Base-by-base conservation (phyloP, 2,329 filamentous ascomycete genomes). In the Tympanopsis confertula region DNA sequence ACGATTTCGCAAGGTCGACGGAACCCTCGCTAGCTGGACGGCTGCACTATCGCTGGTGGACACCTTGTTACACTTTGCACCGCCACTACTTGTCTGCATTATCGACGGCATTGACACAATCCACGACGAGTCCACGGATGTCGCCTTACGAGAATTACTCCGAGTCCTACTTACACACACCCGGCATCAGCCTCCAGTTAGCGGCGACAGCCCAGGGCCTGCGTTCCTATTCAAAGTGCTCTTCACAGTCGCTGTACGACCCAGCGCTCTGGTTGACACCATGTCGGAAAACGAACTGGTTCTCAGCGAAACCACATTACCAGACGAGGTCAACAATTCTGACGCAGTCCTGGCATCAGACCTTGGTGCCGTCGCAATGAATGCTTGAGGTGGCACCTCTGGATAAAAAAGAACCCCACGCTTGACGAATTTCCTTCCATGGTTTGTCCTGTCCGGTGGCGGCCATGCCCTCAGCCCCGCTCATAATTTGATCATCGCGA, bases 21-120 rank as follows among this genome's bases (percentile, higher is more conserved):
- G 55, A 32, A 57, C 53, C 3, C 44, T 59, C 2, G 43, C 40
- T 4, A 50, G 49, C 5, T 60, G 57, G 57, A 53, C 53, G 35
- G 53, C 54, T 30, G 55, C 54, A 3, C 42, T 60, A 10, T 52
- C 51, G 2, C 42, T 59, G n/a, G 45, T 59, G 5, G 55, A 60
- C 35, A 52, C 51, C 5, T 43, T 60, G 5, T 41, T 60, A 5
- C 45, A 52, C 39, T 56, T 54, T 29, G 47, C 51, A 7, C 57
- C 57, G 2, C 57, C 57, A 3, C 46, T 59, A 14, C 37, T 60
- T 22, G 47, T 60, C 5, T 57, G 52, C 24, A 47, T 59, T 19
- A 53, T 60, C 18, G 55, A 59, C 35, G 54, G 54, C 3, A 39
- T 59, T 13, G 55, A 60, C 38, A 41, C 45, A 13, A 47, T 59